A percentile compares a stretch with the other conserved stretches of the same genome.
These are phyloP conservation scores for Hirschioporus abietinus DNA, from an alignment of 768 basidiomycete genomes.

Conservation along the genomic window DNA sequence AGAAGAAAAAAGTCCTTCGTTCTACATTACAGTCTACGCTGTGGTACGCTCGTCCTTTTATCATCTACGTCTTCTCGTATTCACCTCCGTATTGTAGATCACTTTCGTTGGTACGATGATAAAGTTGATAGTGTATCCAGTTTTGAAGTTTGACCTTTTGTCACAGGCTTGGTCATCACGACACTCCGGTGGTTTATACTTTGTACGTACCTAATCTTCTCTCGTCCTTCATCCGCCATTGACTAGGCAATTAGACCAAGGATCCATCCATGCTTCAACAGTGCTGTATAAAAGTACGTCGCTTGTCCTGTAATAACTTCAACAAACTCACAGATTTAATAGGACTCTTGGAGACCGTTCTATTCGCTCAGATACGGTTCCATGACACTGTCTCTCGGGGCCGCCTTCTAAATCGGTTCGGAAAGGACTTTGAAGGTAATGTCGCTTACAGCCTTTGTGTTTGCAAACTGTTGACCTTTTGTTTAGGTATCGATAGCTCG, in stretches of 20 bases:
- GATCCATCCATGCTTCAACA: conserved; percentile 77
- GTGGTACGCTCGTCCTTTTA: conserved; percentile 30
- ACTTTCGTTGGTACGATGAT: conserved; percentile 30
- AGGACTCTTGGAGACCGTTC: conserved; percentile 69
- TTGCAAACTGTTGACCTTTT: conserved; percentile 24
- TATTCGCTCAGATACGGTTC: conserved; percentile 88
- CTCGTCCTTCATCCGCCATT: conserved; percentile 5
- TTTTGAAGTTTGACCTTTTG: conserved; percentile 1
- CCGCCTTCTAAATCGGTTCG: conserved; percentile 75
- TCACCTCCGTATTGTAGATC: conserved; percentile 22
- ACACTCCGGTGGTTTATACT: conserved; percentile 68
- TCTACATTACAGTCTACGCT: conserved; percentile 71
- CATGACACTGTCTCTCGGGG: conserved; percentile 90
- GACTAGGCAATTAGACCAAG: conserved; percentile 41
- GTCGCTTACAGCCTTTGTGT: background rate
- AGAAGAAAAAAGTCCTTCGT: conserved; percentile 39
- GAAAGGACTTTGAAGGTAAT: conserved; percentile 82
- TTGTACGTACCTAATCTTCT: conserved; percentile 39
- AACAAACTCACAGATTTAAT: conserved; percentile 12
- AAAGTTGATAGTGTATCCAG: background rate
- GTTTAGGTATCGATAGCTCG: conserved; percentile 69
- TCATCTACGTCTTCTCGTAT: background rate
- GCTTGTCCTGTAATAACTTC: background rate
- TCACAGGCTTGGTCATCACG: conserved; percentile 46
- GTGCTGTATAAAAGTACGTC: conserved; percentile 66